Evolutionary conservation across 73 alveolate species (phyloP).

Genomic region (Paramecium sexaurelia): DNA sequence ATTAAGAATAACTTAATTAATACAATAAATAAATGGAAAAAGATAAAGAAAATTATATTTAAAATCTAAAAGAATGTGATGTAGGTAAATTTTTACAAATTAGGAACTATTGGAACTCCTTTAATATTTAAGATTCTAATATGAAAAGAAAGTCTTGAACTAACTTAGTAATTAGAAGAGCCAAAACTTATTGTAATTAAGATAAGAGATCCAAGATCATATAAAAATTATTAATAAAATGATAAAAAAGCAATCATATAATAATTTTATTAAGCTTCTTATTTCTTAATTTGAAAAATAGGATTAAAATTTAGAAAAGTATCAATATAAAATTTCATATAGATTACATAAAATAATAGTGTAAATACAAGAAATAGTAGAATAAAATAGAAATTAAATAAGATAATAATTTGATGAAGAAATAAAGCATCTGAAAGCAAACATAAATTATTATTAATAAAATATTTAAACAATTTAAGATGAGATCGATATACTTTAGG

Average conservation of each 20-base stretch:
- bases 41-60: neutral
- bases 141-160: neutral
- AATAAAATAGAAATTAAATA: neutral
- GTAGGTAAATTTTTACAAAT: slow-evolving; percentile 24
- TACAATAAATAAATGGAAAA: neutral
- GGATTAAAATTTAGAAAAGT: neutral
- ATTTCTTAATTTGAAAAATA: neutral
- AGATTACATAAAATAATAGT: neutral
- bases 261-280: neutral
- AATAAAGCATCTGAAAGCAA: neutral
- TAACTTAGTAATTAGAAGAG: neutral
- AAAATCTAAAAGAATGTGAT: slow-evolving; percentile 4
- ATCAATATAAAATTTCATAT: neutral
- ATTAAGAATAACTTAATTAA: neutral
- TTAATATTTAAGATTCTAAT: neutral
- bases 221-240: neutral
- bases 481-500: neutral
- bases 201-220: neutral
- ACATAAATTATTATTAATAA: neutral
- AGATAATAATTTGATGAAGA: neutral
- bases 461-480: neutral
- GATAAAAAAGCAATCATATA: neutral
- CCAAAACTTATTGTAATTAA: neutral
- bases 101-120: slow-evolving; percentile 4
- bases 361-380: neutral